Evolutionary conservation across 345 rosid genomes (phyloP), one percentile per base, ranked within the genome.

Genomic region (Salix viminalis): DNA sequence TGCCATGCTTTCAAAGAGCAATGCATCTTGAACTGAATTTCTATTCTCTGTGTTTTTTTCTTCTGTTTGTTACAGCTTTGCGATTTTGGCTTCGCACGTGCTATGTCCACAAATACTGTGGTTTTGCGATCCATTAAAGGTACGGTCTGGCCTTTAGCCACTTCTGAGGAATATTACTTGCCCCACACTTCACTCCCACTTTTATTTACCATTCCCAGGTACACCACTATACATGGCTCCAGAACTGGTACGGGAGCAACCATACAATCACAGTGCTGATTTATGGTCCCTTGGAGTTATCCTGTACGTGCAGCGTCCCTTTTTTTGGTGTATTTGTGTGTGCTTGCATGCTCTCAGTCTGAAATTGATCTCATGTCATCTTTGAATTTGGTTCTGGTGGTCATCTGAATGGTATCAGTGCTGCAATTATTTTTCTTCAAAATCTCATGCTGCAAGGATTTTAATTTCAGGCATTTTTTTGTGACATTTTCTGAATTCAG

Each of bases 201-300:
- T 65, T 75, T 52, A 28, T 73, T 54, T 66, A 81, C 71, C 80
- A 64, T 88, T 62, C 54, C 32, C 37, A 96, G 99, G 99, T 21
- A 93, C 99, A 79, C 99, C 99, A 5, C 75, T 96, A 72, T 96
- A 96, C 87, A 96, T 96, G 99, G 99, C 99, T 46, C 99, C 98
- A 30, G 99, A 96, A 84, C 85, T 96, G 76, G 98, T 96, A 19
- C 82, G 94, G 58, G 99, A 96, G 87, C 97, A 96, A 84, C 99
- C 99, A 15, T 96, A 96, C 86, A 92, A 90, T 85, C 99, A 93
- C 87, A 91, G 98, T 83, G 99, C 91, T 71, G 99, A 96, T 80
- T 81, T 96, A 72, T 96, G 99, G 99, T 96, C 99, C 46, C 98
- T 96, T 81, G 99, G 99, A 75, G 99, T 96, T 79, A 96, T 96